A percentile compares a stretch with the other conserved stretches of the same genome.
These are phyloP conservation scores for Sporisorium graminicola DNA, from an alignment of 1,284 basidiomycete genomes.

Conservation along the genomic window DNA sequence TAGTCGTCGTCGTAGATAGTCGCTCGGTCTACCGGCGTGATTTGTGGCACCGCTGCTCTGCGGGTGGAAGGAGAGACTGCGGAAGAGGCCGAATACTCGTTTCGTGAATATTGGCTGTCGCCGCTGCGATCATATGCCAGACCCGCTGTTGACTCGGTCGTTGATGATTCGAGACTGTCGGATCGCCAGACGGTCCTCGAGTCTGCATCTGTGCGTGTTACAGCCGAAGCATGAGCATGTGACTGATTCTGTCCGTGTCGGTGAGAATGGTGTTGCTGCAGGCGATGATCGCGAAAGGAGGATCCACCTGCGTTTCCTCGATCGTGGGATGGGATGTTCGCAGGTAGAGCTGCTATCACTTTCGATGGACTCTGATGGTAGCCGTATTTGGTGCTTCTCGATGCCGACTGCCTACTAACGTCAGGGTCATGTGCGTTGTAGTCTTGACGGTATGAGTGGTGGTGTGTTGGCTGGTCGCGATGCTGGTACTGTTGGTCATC, in stretches of 20 bases:
- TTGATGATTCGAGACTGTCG: conserved; percentile 18
- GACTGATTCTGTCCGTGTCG: neutral
- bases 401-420: conserved; percentile 1
- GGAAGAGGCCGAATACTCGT: neutral
- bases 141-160: conserved; percentile 27
- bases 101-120: conserved; percentile 20
- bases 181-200: conserved; percentile 5
- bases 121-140: conserved; percentile 25
- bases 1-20: conserved; percentile 53
- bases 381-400: neutral
- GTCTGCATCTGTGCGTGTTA: neutral
- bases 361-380: conserved; percentile 3
- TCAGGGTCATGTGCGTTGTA: neutral
- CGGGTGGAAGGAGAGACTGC: neutral
- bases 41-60: neutral
- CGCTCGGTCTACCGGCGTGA: conserved; percentile 21
- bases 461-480: neutral
- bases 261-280: neutral
- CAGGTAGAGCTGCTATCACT: neutral
- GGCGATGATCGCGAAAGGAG: neutral
- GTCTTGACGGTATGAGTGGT: conserved; percentile 4
- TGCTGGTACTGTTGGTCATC: neutral
- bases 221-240: neutral
- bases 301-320: neutral
- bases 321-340: neutral